These are phyloP conservation scores for Picea sitchensis DNA, from an alignment of 75 land plant species.

Conservation along the genomic window DNA sequence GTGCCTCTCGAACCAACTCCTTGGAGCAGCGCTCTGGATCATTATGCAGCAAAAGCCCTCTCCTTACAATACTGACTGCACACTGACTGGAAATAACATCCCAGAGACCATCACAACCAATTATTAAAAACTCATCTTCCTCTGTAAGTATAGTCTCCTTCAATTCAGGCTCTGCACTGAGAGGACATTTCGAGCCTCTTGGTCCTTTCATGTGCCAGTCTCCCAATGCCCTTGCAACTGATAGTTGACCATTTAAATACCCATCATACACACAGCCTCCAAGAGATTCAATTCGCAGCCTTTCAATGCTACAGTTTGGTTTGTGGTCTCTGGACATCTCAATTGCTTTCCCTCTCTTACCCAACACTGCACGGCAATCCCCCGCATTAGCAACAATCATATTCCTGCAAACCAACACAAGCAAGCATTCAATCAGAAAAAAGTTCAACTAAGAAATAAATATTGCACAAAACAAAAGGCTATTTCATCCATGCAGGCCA, in stretches of 20 bases:
- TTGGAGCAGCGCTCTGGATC: conserved; percentile 79
- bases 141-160: conserved; percentile 38
- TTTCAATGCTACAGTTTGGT: conserved; percentile 46
- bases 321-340: conserved; percentile 71
- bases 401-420: conserved; percentile 30
- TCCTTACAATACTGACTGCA: conserved; percentile 69
- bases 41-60: conserved; percentile 67
- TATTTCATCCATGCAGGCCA: not conserved
- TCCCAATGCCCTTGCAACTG: conserved; percentile 77
- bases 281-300: conserved; percentile 53
- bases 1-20: conserved; percentile 73
- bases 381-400: conserved; percentile 76
- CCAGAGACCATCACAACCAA: conserved; percentile 88
- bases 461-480: too few relatives aligned
- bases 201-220: conserved; percentile 79
- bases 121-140: conserved; percentile 58
- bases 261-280: conserved; percentile 60
- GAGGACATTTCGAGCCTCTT: conserved; percentile 47
- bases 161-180: conserved; percentile 70
- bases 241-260: conserved; percentile 68
- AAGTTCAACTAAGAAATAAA: not conserved
- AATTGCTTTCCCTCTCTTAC: conserved; percentile 56
- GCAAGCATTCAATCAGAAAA: not conserved
- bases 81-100: conserved; percentile 80
- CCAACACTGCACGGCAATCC: conserved; percentile 68